Base-by-base conservation (phyloP, 1,284 basidiomycete genomes). In the Rhodofomes roseus region DNA sequence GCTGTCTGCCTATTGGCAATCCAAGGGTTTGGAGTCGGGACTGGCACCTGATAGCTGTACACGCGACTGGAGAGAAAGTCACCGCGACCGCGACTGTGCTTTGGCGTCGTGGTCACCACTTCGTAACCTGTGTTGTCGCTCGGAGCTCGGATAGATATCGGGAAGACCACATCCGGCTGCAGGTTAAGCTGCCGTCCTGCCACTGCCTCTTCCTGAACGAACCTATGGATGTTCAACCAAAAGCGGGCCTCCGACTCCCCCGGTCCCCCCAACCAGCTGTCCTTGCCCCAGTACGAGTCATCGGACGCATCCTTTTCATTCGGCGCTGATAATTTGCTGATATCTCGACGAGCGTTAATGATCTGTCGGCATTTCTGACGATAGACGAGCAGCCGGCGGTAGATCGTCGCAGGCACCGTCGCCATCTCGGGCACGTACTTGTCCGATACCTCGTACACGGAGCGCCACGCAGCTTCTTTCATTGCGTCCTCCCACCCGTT, bases 331-430 rank as follows among this genome's bases (percentile, higher is more conserved):
- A n/a, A n/a, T 14, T 27, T 2, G 22, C 20, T n/a, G 43, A 7
- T 25, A 8, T 23, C 4, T 23, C 22, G 22, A 11, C 6, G 23
- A 44, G 23, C 43, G 43, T 12, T 3, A 5, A 56, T 31, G n/a
- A 39, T 20, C 9, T 22, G 23, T 11, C 39, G 56, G 25, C 48
- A 51, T n/a, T 20, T 22, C 36, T 31, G 16, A 14, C 54, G 54
- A 41, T 63, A 66, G 9, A 27, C 34, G 20, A 62, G 46, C 6
- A 66, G 39, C 14, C 62, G 58, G n/a, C 56, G 61, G 51, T 66
- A 66, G 1, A 55, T 29, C 2, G 54, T 25, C 1, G 63, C 63
- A 5, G 63, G 44, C 1, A 37, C 55, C 22, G 22, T 20, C 39
- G 63, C 62, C 48, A 66, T 44, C 43, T 63, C 62, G 2, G 52